Evolutionary conservation across 108 stramenopile species (phyloP).

Genomic region (Discostella stelligeroides): DNA sequence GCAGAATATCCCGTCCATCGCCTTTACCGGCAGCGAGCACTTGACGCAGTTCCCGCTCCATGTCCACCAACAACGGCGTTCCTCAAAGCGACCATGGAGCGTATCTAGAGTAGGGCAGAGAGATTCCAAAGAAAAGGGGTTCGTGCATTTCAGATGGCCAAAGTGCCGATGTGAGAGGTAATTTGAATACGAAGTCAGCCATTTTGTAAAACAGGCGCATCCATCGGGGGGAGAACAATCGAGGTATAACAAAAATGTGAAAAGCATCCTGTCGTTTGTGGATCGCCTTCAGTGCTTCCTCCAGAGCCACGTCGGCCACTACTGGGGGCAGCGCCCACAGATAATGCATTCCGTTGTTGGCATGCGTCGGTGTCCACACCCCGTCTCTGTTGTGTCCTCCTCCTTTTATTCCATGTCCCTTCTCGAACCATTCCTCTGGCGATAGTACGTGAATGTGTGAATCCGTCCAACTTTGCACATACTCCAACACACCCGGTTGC

Average conservation of each 20-base stretch:
- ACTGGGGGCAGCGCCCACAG: conserved; percentile 40
- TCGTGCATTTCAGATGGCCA: conserved; percentile 46
- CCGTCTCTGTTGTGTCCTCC: conserved; percentile 13
- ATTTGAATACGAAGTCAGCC: conserved; percentile 22
- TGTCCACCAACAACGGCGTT: too few relatives aligned
- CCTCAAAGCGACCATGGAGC: too few relatives aligned
- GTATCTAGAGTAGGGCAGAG: conserved; percentile 21
- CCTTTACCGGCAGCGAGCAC: too few relatives aligned
- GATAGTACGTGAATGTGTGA: too few relatives aligned
- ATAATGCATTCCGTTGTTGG: conserved; percentile 4
- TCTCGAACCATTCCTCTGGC: conserved; percentile 31
- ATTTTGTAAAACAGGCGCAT: conserved; percentile 21
- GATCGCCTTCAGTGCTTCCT: conserved; percentile 37
- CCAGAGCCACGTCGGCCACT: conserved; percentile 31
- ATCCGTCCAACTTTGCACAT: conserved; percentile 11
- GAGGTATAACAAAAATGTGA: too few relatives aligned
- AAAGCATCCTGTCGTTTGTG: too few relatives aligned
- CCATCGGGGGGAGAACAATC: conserved; percentile 29
- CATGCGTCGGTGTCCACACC: conserved; percentile 41
- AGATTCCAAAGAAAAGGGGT: too few relatives aligned
- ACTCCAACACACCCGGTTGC: conserved; percentile 12
- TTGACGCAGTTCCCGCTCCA: too few relatives aligned
- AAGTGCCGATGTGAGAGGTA: conserved; percentile 5
- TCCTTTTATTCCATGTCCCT: conserved; percentile 34
- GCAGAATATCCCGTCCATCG: too few relatives aligned